These are phyloP conservation scores for Parathielavia hyrcaniae DNA, from an alignment of 495 filamentous ascomycete species.

Conservation along the genomic window DNA sequence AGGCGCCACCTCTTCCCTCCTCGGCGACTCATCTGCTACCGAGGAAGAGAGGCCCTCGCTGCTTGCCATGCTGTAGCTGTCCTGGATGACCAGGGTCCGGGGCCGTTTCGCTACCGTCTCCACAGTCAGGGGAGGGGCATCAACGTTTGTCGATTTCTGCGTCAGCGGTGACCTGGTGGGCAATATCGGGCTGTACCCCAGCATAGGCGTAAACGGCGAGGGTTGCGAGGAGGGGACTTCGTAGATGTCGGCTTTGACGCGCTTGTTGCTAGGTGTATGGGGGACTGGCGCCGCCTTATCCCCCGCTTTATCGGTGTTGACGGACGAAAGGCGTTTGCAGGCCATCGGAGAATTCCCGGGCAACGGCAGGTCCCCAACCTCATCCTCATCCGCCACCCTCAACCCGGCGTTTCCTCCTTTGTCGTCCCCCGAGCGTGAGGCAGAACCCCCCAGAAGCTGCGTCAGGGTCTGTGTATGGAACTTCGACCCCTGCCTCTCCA, in stretches of 20 bases:
- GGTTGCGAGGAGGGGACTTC: conserved; percentile 41
- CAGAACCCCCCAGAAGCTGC: conserved; percentile 30
- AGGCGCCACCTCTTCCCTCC: conserved; percentile 11
- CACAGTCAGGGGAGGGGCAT: conserved; percentile 24
- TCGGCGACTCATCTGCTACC: conserved; percentile 3
- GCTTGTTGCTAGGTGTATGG: conserved; percentile 34
- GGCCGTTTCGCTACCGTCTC: conserved; percentile 29
- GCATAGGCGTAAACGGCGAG: conserved; percentile 34
- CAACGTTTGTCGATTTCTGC: conserved; percentile 35
- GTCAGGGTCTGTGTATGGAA: conserved; percentile 45
- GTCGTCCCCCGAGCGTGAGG: conserved; percentile 11
- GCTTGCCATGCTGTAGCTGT: conserved; percentile 36
- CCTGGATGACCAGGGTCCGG: conserved; percentile 32
- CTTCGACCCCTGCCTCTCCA: conserved; percentile 22
- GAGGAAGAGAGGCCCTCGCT: conserved; percentile 21
- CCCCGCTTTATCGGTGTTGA: background rate
- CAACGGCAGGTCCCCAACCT: conserved; percentile 1
- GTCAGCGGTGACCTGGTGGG: conserved; percentile 33
- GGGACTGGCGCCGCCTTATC: conserved; percentile 14
- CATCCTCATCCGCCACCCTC: conserved; percentile 30
- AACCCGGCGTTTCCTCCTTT: conserved; percentile 22
- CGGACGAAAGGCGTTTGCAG: background rate
- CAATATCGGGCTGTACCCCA: conserved; percentile 25
- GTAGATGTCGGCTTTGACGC: conserved; percentile 29
- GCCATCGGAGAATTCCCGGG: background rate